These are phyloP conservation scores for Capsicum rhomboideum DNA, from an alignment of 257 asterid species.

Conservation along the genomic window DNA sequence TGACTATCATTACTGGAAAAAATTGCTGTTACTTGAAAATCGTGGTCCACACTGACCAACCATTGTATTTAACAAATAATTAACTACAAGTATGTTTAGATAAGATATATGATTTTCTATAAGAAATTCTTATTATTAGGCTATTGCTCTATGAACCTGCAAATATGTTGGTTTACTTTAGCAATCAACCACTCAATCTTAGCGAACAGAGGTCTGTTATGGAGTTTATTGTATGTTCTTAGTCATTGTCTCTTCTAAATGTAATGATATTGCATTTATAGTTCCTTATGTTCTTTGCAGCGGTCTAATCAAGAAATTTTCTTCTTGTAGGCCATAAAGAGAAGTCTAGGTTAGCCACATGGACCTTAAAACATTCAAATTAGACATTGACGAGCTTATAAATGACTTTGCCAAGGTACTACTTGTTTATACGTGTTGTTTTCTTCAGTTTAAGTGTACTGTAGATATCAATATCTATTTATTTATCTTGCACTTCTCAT, in stretches of 20 bases:
- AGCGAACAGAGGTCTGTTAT: not conserved
- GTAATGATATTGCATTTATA: not conserved
- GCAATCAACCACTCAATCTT: not conserved
- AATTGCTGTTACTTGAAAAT: not conserved
- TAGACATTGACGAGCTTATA: constrained; percentile 80
- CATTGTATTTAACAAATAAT: not conserved
- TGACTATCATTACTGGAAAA: not conserved
- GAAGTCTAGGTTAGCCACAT: constrained; percentile 15
- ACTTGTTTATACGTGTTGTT: not conserved
- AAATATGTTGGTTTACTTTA: not conserved
- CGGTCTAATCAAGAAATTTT: not conserved
- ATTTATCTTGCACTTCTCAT: not conserved
- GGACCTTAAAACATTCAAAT: constrained; percentile 72
- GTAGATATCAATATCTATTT: not conserved
- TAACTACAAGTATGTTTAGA: not conserved
- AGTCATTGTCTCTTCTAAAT: not conserved
- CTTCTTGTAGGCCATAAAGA: not conserved
- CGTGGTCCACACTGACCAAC: not conserved
- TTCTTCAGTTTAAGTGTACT: not conserved
- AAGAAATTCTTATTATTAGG: not conserved
- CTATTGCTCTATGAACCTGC: not conserved
- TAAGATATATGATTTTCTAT: not conserved
- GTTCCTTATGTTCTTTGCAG: not conserved
- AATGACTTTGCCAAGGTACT: constrained; percentile 54
- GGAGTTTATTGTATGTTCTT: not conserved